These are phyloP conservation scores for Piper betle DNA, from an alignment of 164 flowering plant genomes.

Conservation along the genomic window DNA sequence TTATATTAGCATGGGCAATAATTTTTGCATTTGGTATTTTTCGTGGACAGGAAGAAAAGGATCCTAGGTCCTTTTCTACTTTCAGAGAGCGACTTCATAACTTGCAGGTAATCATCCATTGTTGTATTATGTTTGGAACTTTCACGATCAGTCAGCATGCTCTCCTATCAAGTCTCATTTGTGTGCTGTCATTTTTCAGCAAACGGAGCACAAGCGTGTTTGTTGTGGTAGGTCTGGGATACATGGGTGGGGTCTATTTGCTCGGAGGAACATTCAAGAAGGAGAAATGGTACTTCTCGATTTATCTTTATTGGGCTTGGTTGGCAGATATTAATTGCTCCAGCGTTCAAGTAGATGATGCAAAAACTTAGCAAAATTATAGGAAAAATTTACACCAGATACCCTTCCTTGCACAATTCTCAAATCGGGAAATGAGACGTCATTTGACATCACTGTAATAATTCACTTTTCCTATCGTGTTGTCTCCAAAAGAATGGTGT, in stretches of 20 bases:
- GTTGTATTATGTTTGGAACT: neutral
- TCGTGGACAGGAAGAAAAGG: slow-evolving; percentile 42
- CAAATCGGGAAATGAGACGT: too few species aligned
- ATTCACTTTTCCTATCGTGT: too few species aligned
- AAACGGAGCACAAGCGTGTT: slow-evolving; percentile 65
- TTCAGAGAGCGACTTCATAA: slow-evolving; percentile 68
- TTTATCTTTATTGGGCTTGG: neutral
- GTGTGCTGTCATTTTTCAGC: slow-evolving; percentile 27
- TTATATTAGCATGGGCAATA: neutral
- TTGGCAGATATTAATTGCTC: neutral
- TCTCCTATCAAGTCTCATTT: slow-evolving; percentile 7
- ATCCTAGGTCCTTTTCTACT: slow-evolving; percentile 52
- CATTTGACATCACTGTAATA: too few species aligned
- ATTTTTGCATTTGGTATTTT: slow-evolving; percentile 1
- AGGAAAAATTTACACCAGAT: too few species aligned
- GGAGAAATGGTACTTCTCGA: slow-evolving; percentile 75
- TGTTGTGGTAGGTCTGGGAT: slow-evolving; percentile 95
- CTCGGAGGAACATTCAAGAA: slow-evolving; percentile 74
- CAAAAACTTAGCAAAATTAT: too few species aligned
- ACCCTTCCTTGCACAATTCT: too few species aligned
- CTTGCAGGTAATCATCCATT: slow-evolving; percentile 49
- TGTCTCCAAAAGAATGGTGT: too few species aligned
- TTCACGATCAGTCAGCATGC: too few species aligned
- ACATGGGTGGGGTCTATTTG: slow-evolving; percentile 99
- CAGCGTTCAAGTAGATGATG: neutral